phyloP scores from a whole-genome alignment of 208 protist genomes.

The Blastocrithidia nonstop region DNA sequence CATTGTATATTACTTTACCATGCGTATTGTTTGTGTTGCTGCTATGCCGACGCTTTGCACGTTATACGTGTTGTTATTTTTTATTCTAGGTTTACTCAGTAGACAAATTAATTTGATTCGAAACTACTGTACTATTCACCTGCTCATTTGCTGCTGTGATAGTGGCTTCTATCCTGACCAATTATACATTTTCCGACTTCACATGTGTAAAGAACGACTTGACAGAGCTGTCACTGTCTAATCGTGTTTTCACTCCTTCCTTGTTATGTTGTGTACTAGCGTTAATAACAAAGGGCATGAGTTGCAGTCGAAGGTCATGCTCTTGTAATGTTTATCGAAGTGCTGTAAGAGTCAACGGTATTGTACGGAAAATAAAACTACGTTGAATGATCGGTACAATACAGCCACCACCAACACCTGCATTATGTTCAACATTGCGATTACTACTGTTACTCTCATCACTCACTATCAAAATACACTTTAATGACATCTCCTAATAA shows the following conservation, averaged over 20 bases:
- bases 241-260: neutral
- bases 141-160: too few species aligned
- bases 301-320: conserved; percentile 48
- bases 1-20: too few species aligned
- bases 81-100: too few species aligned
- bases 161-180: too few species aligned
- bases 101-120: too few species aligned
- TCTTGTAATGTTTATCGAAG: conserved; percentile 17
- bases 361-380: conserved; percentile 14
- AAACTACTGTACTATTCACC: too few species aligned
- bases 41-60: neutral
- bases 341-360: conserved; percentile 12
- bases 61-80: too few species aligned
- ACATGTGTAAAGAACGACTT: conserved; percentile 7
- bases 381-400: conserved; percentile 30
- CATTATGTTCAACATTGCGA: too few species aligned
- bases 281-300: conserved; percentile 24
- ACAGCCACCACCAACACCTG: too few species aligned
- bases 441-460: too few species aligned
- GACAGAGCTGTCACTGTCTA: conserved; percentile 11
- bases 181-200: too few species aligned
- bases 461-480: conserved; percentile 35
- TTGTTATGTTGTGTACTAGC: conserved; percentile 7
- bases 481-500: too few species aligned
- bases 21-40: neutral